Evolutionary conservation across 257 asterid species (phyloP).

Genomic region (Solanum tarijense): DNA sequence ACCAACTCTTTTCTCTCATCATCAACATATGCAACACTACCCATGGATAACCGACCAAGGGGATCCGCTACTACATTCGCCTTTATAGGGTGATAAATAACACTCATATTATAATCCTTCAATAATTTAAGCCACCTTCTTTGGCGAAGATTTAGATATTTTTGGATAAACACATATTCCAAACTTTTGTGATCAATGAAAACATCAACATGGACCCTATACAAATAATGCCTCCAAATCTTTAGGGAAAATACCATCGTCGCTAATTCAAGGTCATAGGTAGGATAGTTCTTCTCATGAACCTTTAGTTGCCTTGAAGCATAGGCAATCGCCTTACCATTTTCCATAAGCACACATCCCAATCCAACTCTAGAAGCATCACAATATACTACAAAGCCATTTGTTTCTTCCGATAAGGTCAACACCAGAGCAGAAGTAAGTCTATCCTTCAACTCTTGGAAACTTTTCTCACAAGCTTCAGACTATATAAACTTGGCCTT

Average conservation of each 20-base stretch:
- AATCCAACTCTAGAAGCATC: not conserved
- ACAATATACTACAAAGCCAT: not conserved
- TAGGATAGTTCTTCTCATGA: not conserved
- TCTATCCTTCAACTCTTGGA: not conserved
- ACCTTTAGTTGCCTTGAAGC: not conserved
- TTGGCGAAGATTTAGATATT: too few species aligned
- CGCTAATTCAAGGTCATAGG: not conserved
- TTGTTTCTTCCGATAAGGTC: rapidly evolving
- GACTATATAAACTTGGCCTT: too few species aligned
- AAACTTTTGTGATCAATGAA: not conserved
- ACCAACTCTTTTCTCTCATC: not conserved
- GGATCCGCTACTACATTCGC: not conserved
- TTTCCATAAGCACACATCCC: not conserved
- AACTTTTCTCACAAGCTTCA: not conserved
- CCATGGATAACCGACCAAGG: not conserved
- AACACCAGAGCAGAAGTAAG: not conserved
- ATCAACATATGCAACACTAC: not conserved
- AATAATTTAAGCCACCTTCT: not conserved
- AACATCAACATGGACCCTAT: not conserved
- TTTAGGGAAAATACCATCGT: not conserved
- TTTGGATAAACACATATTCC: too few species aligned
- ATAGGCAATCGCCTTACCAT: not conserved
- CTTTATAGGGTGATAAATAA: not conserved
- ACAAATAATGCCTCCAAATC: not conserved
- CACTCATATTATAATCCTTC: too few species aligned